These are phyloP conservation scores for Cicer judaicum DNA, from an alignment of 306 rosid species.

Conservation along the genomic window DNA sequence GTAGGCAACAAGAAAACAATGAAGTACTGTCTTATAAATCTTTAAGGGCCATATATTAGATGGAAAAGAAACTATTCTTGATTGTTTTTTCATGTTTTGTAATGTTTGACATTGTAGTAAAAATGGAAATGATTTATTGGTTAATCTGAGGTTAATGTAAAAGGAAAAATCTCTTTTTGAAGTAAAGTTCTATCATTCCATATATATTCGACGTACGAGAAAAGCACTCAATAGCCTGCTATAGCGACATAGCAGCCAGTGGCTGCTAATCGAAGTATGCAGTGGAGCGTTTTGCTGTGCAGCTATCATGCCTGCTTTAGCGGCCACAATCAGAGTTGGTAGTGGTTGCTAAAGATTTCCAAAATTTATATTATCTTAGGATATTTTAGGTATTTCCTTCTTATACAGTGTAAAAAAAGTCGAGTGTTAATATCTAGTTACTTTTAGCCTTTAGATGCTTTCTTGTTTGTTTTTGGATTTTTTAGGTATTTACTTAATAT, in stretches of 20 bases:
- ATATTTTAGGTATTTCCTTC: not conserved
- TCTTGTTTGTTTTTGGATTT: not conserved
- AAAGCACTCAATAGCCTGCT: not conserved
- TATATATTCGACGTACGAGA: not conserved
- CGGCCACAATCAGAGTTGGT: not conserved
- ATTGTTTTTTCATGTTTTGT: not conserved
- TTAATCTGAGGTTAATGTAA: not conserved
- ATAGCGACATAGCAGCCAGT: not conserved
- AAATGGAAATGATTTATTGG: not conserved
- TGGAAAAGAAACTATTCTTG: not conserved
- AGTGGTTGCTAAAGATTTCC: not conserved
- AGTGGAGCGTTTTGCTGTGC: not conserved
- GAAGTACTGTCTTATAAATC: not conserved
- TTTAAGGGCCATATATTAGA: constrained; percentile 3
- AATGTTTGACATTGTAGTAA: not conserved
- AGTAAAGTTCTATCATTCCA: not conserved
- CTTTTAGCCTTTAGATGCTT: not conserved
- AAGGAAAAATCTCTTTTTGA: not conserved
- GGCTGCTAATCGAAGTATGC: not conserved
- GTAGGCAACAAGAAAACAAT: not conserved
- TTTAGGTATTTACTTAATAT: not conserved
- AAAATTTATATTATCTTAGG: not conserved
- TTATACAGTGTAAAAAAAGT: not conserved
- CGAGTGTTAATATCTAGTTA: not conserved
- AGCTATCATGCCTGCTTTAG: not conserved